These are phyloP conservation scores for Colletotrichum sansevieriae DNA, from an alignment of 2,329 filamentous ascomycete genomes.

Conservation along the genomic window DNA sequence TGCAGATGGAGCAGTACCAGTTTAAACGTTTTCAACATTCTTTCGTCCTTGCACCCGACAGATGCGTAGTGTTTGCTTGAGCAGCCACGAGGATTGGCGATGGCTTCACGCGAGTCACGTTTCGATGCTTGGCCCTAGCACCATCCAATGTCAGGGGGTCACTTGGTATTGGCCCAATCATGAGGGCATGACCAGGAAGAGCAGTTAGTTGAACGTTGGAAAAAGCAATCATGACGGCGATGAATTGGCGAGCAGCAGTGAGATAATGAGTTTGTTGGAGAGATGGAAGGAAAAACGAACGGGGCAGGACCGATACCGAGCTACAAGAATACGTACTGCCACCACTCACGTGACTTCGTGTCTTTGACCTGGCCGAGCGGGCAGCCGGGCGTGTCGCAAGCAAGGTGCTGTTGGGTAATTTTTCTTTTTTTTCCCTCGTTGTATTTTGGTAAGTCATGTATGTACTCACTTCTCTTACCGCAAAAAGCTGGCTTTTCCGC, in stretches of 20 bases:
- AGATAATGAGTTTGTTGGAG: neutral
- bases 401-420: neutral
- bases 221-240: slow-evolving; percentile 33
- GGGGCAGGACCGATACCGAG: neutral
- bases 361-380: slow-evolving; percentile 40
- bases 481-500: neutral
- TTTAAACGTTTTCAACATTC: no score
- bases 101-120: neutral
- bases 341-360: slow-evolving; percentile 29
- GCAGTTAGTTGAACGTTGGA: slow-evolving; percentile 10
- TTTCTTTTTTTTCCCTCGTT: neutral
- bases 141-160: neutral
- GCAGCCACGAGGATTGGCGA: slow-evolving; percentile 8
- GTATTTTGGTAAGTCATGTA: neutral
- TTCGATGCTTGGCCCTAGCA: neutral
- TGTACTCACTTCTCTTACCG: neutral
- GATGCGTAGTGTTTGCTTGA: neutral
- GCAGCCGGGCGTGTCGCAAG: slow-evolving; percentile 29
- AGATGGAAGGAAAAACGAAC: neutral
- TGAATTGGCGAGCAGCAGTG: no score
- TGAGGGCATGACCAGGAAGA: slow-evolving; percentile 16
- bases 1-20: no score
- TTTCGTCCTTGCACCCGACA: neutral
- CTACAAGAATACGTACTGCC: neutral
- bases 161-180: slow-evolving; percentile 17